Evolutionary conservation across 805 yeast genomes (phyloP).

Genomic region (Kockiozyma suomiensis): DNA sequence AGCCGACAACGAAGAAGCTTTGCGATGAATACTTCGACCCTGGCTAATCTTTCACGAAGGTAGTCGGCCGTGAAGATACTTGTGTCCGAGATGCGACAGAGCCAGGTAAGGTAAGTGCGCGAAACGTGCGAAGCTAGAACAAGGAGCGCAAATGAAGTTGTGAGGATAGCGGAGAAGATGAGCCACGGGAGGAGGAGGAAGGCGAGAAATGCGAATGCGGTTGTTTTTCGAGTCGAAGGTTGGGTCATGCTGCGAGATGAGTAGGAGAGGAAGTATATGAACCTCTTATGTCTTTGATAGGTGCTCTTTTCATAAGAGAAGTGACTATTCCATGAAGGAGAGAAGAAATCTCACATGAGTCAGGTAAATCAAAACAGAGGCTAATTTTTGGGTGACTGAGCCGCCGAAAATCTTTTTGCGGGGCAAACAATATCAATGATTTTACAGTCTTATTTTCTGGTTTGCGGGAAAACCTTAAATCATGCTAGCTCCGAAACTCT

Average conservation of each 20-base stretch:
- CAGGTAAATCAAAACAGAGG: too few species aligned
- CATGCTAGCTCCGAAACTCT: too few species aligned
- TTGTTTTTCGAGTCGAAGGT: background rate
- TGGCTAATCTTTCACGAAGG: background rate
- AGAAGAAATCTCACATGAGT: too few species aligned
- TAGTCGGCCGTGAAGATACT: background rate
- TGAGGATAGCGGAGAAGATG: conserved; percentile 14
- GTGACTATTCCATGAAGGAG: too few species aligned
- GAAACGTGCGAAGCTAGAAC: conserved; percentile 5
- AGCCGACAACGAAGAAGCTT: background rate
- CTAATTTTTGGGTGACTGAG: too few species aligned
- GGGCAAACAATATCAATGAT: too few species aligned
- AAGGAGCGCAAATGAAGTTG: background rate
- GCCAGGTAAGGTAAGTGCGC: conserved; percentile 6
- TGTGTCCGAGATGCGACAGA: conserved; percentile 7
- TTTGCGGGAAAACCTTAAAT: too few species aligned
- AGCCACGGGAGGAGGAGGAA: conserved; percentile 13
- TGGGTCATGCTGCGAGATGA: background rate
- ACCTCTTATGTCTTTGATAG: too few species aligned
- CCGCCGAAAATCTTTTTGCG: too few species aligned
- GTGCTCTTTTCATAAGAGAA: too few species aligned
- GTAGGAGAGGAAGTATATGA: too few species aligned
- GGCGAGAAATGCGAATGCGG: background rate
- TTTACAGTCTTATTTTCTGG: too few species aligned
- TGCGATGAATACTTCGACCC: background rate